Conservation (phyloP, 2,329 filamentous ascomycete genomes). For the Annulohypoxylon truncatum region DNA sequence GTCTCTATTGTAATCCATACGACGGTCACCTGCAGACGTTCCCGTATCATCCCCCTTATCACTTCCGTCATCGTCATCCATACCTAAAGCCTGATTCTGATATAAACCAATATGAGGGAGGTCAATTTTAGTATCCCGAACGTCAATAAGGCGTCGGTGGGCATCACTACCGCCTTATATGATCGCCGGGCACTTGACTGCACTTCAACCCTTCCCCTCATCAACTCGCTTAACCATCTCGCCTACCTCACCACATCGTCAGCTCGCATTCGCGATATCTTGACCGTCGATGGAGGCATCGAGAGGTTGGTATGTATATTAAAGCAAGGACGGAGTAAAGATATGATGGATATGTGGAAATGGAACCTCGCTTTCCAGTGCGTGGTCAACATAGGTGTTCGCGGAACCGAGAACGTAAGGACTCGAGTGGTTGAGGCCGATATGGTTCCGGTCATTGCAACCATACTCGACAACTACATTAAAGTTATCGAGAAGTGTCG, state of each 20-base stretch:
- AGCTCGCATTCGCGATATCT: constrained; percentile 94
- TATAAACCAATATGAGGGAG: constrained; percentile 86
- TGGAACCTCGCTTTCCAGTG: constrained; percentile 99
- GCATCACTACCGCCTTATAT: constrained; percentile 98
- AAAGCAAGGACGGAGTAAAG: constrained; percentile 95
- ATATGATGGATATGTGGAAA: constrained; percentile 99
- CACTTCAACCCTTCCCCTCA: constrained; percentile 95
- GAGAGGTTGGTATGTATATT: constrained; percentile 96
- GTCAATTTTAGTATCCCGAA: constrained; percentile 99
- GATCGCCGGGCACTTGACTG: constrained; percentile 97
- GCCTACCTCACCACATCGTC: constrained; percentile 98
- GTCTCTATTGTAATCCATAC: constrained; percentile 21
- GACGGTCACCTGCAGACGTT: constrained; percentile 14
- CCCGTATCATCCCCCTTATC: constrained; percentile 32
- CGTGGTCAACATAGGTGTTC: constrained; percentile 97
- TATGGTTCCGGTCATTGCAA: constrained; percentile 98
- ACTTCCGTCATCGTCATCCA: constrained; percentile 42
- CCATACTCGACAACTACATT: constrained; percentile 98
- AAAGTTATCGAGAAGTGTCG: constrained; percentile 93
- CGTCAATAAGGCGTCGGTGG: constrained; percentile 98
- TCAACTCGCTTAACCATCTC: constrained; percentile 99
- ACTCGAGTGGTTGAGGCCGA: constrained; percentile 97
- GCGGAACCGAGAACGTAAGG: constrained; percentile 92
- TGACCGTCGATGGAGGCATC: constrained; percentile 98
- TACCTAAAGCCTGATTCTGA: constrained; percentile 7